Evolutionary conservation across 768 basidiomycete species (phyloP).

Genomic region (Mycena amicta): DNA sequence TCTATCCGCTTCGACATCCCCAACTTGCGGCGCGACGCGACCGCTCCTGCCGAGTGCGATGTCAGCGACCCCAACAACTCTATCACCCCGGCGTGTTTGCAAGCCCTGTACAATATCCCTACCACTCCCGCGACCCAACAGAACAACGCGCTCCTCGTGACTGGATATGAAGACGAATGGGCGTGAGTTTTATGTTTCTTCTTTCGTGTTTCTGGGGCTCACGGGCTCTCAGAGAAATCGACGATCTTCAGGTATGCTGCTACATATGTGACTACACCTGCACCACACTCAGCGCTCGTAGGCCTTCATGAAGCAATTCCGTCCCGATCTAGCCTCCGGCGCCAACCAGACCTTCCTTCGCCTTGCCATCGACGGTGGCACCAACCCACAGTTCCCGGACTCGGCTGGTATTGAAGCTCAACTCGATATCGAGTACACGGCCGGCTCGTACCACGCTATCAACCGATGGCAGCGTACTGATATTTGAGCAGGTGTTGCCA

Average conservation of each 20-base stretch:
- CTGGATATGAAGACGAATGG: conserved; percentile 2
- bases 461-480: conserved; percentile 40
- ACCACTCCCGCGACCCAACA: conserved; percentile 1
- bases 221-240: too few species aligned
- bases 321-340: background rate
- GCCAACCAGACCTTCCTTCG: background rate
- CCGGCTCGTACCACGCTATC: conserved; percentile 15
- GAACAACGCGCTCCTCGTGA: conserved; percentile 1
- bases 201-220: too few species aligned
- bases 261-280: too few species aligned
- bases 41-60: conserved; percentile 7
- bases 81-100: conserved; percentile 6
- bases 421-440: conserved; percentile 22
- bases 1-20: background rate
- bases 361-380: background rate
- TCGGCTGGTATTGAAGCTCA: conserved; percentile 3
- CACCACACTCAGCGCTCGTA: too few species aligned
- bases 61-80: background rate
- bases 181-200: too few species aligned
- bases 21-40: background rate
- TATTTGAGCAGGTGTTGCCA: conserved; percentile 44
- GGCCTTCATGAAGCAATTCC: too few species aligned
- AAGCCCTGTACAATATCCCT: too few species aligned
- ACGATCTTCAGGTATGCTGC: conserved; percentile 1
- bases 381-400: background rate